Evolutionary conservation across 495 filamentous ascomycete species (phyloP).

Genomic region (Eremomyces bilateralis): DNA sequence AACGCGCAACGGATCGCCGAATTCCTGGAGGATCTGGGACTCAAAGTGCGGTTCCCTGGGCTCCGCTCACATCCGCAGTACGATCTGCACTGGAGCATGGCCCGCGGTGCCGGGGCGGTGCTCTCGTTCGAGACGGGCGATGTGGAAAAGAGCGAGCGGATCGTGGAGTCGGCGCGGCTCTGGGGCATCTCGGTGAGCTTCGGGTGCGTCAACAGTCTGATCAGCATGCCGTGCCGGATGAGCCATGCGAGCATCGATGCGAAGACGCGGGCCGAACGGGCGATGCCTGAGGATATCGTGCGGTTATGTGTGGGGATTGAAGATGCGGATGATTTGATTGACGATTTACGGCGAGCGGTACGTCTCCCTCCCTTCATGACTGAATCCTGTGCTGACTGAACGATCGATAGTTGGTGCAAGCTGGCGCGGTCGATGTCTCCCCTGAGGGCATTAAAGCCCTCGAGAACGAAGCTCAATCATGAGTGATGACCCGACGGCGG

Average conservation of each 20-base stretch:
- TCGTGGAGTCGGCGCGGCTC: conserved; percentile 76
- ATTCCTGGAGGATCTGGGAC: conserved; percentile 79
- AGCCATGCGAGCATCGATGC: conserved; percentile 97
- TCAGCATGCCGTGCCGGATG: conserved; percentile 98
- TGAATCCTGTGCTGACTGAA: conserved; percentile 3
- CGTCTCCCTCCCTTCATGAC: conserved; percentile 19
- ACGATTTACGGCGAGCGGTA: conserved; percentile 78
- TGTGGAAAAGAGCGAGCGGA: conserved; percentile 57
- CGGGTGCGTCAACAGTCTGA: conserved; percentile 92
- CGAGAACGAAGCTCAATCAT: too few species aligned
- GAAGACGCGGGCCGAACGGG: conserved; percentile 70
- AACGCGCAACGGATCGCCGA: conserved; percentile 80
- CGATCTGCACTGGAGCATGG: conserved; percentile 85
- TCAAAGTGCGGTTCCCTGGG: conserved; percentile 86
- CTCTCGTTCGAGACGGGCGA: conserved; percentile 91
- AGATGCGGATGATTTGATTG: conserved; percentile 78
- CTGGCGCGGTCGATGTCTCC: conserved; percentile 71
- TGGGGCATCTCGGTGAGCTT: conserved; percentile 96
- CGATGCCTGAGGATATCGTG: conserved; percentile 91
- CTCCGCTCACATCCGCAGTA: conserved; percentile 90
- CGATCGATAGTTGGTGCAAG: conserved; percentile 56
- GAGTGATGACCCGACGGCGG: too few species aligned
- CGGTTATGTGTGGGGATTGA: conserved; percentile 92
- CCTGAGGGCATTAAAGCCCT: conserved; percentile 52
- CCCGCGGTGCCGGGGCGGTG: conserved; percentile 80